Evolutionary conservation across 495 filamentous ascomycete species (phyloP).

Genomic region (Tricharina praecox): DNA sequence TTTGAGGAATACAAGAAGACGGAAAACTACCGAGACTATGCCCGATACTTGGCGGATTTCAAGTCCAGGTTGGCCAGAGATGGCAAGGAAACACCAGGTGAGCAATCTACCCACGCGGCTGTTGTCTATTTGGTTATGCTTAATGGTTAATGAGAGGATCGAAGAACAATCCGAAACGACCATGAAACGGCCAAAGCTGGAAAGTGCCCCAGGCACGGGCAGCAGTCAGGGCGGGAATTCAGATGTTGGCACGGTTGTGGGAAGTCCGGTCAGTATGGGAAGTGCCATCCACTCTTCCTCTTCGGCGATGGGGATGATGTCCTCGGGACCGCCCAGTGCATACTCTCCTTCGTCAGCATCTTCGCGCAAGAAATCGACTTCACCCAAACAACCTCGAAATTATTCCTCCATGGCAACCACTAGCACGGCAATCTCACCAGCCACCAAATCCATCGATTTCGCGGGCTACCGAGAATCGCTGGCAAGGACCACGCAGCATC

Average conservation of each 20-base stretch:
- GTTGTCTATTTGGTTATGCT: slow-evolving; percentile 2
- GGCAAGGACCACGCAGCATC: slow-evolving; percentile 13
- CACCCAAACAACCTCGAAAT: not conserved
- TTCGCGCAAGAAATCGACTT: not conserved
- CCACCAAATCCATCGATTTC: slow-evolving; percentile 19
- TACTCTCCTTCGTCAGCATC: not conserved
- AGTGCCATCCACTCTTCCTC: too few relatives aligned
- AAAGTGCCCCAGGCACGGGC: slow-evolving; percentile 1
- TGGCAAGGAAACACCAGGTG: slow-evolving; percentile 21
- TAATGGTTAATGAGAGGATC: slow-evolving; percentile 5
- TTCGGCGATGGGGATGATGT: not conserved
- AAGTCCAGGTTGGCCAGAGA: slow-evolving; percentile 43
- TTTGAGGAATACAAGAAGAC: slow-evolving; percentile 61
- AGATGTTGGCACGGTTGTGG: not conserved
- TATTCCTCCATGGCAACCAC: slow-evolving; percentile 3
- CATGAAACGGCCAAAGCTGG: slow-evolving; percentile 4
- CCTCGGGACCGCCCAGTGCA: not conserved
- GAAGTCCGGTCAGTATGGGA: not conserved
- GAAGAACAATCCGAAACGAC: slow-evolving; percentile 7
- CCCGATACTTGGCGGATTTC: slow-evolving; percentile 54
- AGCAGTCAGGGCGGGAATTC: not conserved
- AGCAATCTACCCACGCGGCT: not conserved
- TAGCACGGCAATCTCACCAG: slow-evolving; percentile 15
- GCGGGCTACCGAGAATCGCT: slow-evolving; percentile 20
- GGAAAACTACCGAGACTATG: slow-evolving; percentile 40